Percentiles rank a stretch among this genome's conserved stretches.
phyloP scores from a whole-genome alignment of 495 filamentous ascomycete species.

The Neurospora sublineolata region DNA sequence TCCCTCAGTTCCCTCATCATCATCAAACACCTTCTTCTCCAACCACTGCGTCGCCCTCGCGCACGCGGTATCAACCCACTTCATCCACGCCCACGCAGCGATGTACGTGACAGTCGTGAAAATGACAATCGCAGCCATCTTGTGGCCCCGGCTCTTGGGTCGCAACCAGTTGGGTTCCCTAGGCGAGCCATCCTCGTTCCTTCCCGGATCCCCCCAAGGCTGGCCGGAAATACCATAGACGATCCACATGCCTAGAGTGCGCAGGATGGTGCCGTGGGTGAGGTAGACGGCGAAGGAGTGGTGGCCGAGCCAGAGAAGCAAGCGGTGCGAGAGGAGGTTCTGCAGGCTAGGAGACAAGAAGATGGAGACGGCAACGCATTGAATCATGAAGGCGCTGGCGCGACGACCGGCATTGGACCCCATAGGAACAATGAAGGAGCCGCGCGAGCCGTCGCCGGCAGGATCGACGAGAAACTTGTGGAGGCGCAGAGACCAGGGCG shows the following conservation, averaged over 20 bases:
- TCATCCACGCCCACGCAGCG: conserved; percentile 51
- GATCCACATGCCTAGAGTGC: conserved; percentile 51
- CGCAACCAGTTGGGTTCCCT: conserved; percentile 19
- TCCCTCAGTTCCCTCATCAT: conserved; percentile 22
- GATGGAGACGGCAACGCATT: conserved; percentile 41
- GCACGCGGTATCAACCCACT: conserved; percentile 52
- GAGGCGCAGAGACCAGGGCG: conserved; percentile 45
- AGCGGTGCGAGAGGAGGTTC: conserved; percentile 40
- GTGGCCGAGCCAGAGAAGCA: conserved; percentile 54
- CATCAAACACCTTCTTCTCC: conserved; percentile 46
- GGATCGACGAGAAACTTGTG: conserved; percentile 15
- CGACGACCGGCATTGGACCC: conserved; percentile 43
- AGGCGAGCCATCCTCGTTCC: conserved; percentile 21
- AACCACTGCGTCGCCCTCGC: conserved; percentile 46
- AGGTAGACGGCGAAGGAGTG: conserved; percentile 61
- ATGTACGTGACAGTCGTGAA: conserved; percentile 42
- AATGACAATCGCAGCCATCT: conserved; percentile 17
- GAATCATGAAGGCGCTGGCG: conserved; percentile 40
- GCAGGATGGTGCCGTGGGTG: conserved; percentile 51
- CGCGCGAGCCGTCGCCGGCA: conserved; percentile 14
- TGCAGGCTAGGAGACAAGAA: conserved; percentile 46
- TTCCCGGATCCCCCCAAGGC: conserved; percentile 28
- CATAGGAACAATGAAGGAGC: conserved; percentile 43
- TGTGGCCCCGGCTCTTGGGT: conserved; percentile 26
- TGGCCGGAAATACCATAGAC: conserved; percentile 46